Evolutionary conservation across 192 early-diverging fungal species (phyloP).

Genomic region (Thoreauomyces humboldtii): DNA sequence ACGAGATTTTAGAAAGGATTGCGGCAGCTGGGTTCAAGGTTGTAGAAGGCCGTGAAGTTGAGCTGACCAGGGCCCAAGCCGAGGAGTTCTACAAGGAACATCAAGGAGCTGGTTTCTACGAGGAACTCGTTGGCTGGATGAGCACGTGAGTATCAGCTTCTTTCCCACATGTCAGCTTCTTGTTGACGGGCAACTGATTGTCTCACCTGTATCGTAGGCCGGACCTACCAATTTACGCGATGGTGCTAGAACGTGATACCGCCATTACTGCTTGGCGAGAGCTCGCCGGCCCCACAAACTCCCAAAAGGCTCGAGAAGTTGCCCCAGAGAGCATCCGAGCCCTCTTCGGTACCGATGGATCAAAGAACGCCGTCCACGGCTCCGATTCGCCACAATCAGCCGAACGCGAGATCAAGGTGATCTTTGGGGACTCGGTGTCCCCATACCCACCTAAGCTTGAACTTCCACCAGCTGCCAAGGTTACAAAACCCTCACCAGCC

Average conservation of each 20-base stretch:
- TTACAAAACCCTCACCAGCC: too few species aligned
- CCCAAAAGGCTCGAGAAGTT: conserved; percentile 53
- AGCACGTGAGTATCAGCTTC: conserved; percentile 42
- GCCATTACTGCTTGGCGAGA: conserved; percentile 55
- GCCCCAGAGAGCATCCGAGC: conserved; percentile 55
- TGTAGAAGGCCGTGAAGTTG: conserved; percentile 40
- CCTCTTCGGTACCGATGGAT: conserved; percentile 50
- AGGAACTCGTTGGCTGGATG: conserved; percentile 54
- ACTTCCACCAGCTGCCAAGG: conserved; percentile 17
- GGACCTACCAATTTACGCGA: conserved; percentile 55
- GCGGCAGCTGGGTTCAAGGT: conserved; percentile 37
- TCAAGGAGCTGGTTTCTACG: conserved; percentile 38
- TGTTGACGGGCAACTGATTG: not conserved
- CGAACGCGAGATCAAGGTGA: conserved; percentile 37
- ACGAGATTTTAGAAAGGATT: conserved; percentile 46
- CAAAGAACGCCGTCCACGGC: conserved; percentile 58
- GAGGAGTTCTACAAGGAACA: conserved; percentile 52
- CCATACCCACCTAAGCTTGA: conserved; percentile 19
- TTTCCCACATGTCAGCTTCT: too few species aligned
- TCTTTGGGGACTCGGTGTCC: conserved; percentile 40
- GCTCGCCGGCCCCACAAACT: conserved; percentile 58
- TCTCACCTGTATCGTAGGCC: not conserved
- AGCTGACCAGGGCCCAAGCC: conserved; percentile 36
- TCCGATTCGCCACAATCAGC: conserved; percentile 52
- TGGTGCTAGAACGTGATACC: conserved; percentile 52